Evolutionary conservation across 2,329 filamentous ascomycete species (phyloP), one percentile per base, ranked within the genome.

Genomic region (Pseudogymnoascus verrucosus): DNA sequence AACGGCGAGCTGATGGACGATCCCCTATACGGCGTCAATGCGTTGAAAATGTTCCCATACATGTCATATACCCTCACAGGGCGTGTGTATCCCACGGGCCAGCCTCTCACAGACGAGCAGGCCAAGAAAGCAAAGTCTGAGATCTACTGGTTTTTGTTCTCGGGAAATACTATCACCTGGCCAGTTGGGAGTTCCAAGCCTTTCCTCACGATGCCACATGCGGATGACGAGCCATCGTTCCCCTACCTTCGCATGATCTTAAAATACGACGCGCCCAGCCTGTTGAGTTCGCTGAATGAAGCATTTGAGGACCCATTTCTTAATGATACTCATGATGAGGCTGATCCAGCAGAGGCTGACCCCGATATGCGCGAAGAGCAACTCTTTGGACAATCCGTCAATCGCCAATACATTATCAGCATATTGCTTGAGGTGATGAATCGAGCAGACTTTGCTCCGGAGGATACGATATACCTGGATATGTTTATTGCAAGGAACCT

Each of bases 401-500:
- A 95, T 71, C 86, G 95, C 36, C 95, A 99, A 75, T 96, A 96
- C 71, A 86, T 99, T 65, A 84, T 97, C 68, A 93, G 90, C 57
- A 96, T 97, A 64, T 78, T 99, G 64, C 82, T 96, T 10, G 92
- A 96, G 73, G 88, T 97, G 28, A 96, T 99, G 91, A 89, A 87
- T 60, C 78, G 85, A 0, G 79, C 82, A 3, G 85, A 90, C 57
- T 98, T 96, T 75, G 84, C 86, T 0, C 76, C 87, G 0, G 85
- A 89, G 65, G 92, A 98, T 72, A 93, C 90, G 11, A 90, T 99
- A 63, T 99, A 96, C 75, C 83, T 99, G 51, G 92, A 99, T 76
- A 99, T 99, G 92, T 99, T 99, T 72, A 89, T 99, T 72, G 93
- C 95, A 16, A 87, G 95, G 63, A 99, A 96, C 73, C 78, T 99